phyloP scores from a whole-genome alignment of 371 early-diverging fungal species.

The Mortierella sp. region DNA sequence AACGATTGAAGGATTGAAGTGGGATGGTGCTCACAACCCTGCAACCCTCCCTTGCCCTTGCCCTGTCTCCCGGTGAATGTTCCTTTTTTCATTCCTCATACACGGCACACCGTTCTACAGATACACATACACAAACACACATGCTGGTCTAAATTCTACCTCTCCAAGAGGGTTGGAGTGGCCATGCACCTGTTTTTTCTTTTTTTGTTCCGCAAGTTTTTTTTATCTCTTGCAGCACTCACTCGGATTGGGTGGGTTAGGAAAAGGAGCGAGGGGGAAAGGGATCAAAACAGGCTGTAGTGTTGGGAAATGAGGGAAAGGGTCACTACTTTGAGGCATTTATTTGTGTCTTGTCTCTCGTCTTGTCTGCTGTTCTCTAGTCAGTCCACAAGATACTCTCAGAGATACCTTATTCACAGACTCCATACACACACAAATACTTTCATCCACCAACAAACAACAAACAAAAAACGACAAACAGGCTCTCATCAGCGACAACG shows the following conservation, averaged over 20 bases:
- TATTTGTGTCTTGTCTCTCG: background rate
- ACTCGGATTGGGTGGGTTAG: background rate
- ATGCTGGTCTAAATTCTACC: background rate
- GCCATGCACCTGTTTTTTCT: background rate
- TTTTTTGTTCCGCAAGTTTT: background rate
- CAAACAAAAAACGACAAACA: background rate
- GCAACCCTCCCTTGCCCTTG: background rate
- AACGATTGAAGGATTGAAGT: background rate
- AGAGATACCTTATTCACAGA: background rate
- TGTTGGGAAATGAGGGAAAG: background rate
- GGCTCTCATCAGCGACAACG: background rate
- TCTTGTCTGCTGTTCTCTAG: background rate
- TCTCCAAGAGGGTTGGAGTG: background rate
- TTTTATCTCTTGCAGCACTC: too few relatives aligned
- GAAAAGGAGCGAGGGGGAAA: background rate
- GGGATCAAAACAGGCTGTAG: background rate
- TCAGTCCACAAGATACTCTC: background rate
- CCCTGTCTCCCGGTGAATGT: conserved; percentile 5
- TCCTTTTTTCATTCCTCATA: conserved; percentile 3
- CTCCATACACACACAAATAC: background rate
- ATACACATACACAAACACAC: too few relatives aligned
- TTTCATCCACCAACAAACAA: background rate
- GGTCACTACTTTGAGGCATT: background rate
- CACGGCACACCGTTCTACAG: background rate
- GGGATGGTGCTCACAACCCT: conserved; percentile 5